A percentile compares a stretch with the other conserved stretches of the same genome.
These are phyloP conservation scores for Carpinus viminea DNA, from an alignment of 306 rosid species.

Conservation along the genomic window DNA sequence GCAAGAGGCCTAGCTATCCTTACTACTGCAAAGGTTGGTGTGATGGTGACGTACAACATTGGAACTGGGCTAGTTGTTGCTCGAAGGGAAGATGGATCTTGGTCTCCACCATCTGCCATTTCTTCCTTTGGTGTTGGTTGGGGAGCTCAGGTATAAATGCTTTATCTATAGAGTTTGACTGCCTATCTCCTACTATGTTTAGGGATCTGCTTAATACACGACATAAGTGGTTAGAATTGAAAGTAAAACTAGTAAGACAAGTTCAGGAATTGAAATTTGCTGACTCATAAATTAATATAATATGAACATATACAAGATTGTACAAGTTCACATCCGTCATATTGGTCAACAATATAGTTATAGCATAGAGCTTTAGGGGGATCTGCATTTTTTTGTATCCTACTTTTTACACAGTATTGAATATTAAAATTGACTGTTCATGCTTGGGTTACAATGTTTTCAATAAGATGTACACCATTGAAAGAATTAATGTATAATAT, in stretches of 20 bases:
- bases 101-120: slow-evolving; percentile 34
- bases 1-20: slow-evolving; percentile 32
- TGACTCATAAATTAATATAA: neutral
- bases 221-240: neutral
- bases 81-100: slow-evolving; percentile 24
- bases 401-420: neutral
- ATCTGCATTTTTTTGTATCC: neutral
- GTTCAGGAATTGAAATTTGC: neutral
- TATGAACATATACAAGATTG: neutral
- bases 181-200: neutral
- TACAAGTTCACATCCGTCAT: too few relatives aligned
- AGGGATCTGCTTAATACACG: neutral
- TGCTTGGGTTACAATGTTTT: neutral
- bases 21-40: slow-evolving; percentile 30
- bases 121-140: slow-evolving; percentile 27
- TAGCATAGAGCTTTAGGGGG: neutral
- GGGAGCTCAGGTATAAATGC: slow-evolving; percentile 27
- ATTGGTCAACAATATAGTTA: neutral
- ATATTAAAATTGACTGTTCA: neutral
- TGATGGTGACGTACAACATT: slow-evolving; percentile 18
- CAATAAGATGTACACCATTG: too few relatives aligned
- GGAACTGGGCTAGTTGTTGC: slow-evolving; percentile 27
- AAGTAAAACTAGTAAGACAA: neutral
- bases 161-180: neutral
- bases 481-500: neutral